Conservation (phyloP, 192 early-diverging fungal species). For the Coemansia sp. region DNA sequence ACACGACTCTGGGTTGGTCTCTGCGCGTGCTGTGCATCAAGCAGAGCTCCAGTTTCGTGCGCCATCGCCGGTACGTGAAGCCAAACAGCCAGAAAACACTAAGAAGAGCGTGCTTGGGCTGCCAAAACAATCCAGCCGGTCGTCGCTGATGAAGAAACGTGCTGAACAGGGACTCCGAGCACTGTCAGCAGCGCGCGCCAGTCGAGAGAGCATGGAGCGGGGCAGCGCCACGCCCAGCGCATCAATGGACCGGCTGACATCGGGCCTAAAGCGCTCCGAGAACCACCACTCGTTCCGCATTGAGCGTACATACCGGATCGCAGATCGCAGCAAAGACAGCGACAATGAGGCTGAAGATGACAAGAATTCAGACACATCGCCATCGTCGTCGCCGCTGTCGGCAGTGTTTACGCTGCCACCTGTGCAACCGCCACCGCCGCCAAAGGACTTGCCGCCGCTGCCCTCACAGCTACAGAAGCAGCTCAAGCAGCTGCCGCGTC, state of each 20-base stretch:
- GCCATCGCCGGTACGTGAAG: conserved; percentile 13
- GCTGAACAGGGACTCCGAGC: conserved; percentile 28
- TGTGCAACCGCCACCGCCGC: conserved; percentile 42
- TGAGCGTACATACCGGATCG: conserved; percentile 45
- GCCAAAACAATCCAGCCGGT: conserved; percentile 19
- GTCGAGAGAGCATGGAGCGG: conserved; percentile 48
- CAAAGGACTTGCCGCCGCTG: conserved; percentile 46
- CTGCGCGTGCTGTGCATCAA: conserved; percentile 38
- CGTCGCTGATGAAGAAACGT: conserved; percentile 44
- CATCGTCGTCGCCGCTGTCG: conserved; percentile 39
- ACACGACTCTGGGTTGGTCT: conserved; percentile 15
- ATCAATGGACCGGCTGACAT: conserved; percentile 36
- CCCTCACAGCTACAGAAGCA: conserved; percentile 42
- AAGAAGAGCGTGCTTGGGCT: conserved; percentile 4
- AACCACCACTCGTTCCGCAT: conserved; percentile 36
- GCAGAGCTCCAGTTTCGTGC: conserved; percentile 50
- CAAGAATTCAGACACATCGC: conserved; percentile 26
- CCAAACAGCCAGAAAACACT: background rate
- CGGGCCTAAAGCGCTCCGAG: conserved; percentile 20
- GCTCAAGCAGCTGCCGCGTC: conserved; percentile 46
- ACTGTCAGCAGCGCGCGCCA: conserved; percentile 15
- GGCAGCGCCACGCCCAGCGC: conserved; percentile 36
- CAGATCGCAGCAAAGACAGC: conserved; percentile 36
- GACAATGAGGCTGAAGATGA: conserved; percentile 20
- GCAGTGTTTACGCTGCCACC: conserved; percentile 36